Evolutionary conservation across 2,329 filamentous ascomycete species (phyloP), one percentile per base, ranked within the genome.

Genomic region (Alternaria hordeiaustralica): DNA sequence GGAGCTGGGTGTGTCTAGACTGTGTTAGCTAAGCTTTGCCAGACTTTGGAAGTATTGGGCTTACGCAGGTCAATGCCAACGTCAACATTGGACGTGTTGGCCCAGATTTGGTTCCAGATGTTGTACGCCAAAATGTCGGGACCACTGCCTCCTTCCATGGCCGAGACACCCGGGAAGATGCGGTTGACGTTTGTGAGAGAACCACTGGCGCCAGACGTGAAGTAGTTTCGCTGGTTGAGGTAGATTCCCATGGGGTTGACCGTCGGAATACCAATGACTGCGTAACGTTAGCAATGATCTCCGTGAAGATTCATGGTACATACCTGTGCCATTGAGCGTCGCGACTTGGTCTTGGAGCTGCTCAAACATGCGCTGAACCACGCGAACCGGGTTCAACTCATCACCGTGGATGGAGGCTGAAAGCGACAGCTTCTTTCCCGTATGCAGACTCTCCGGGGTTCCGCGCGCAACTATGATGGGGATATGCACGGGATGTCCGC

Each of bases 181-280:
- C 76, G 75, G 43, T 81, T 81, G 3, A 80, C 71, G 58, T 81
- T 80, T 4, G 71, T 76, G 12, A 76, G 66, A 26, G 67, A 75
- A 23, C 75, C 75, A 8, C 70, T 70, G 33, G 68, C 66, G 11
- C 69, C 57, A 9, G 77, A 64, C 23, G 78, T 78, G 66, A 75
- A 80, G 70, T 78, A 80, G 65, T 80, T 80, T 18, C 78, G 71
- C 61, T 81, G 78, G 60, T 80, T 81, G 23, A 81, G 59, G 46
- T 80, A 79, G 59, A 79, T 81, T 6, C 79, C 79, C 60, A 79
- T 75, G 2, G 79, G 77, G 49, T 81, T 82, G 18, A 80, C 68
- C 3, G 79, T 81, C 0, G 79, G 79, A 5, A 82, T 73, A 10
- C 77, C 79, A 50, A 81, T 81, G 23, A 81, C 78, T 70, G 62